Percentiles rank a stretch among this genome's conserved stretches.
phyloP scores from a whole-genome alignment of 495 filamentous ascomycete species.

The Lophiostoma macrostomum region DNA sequence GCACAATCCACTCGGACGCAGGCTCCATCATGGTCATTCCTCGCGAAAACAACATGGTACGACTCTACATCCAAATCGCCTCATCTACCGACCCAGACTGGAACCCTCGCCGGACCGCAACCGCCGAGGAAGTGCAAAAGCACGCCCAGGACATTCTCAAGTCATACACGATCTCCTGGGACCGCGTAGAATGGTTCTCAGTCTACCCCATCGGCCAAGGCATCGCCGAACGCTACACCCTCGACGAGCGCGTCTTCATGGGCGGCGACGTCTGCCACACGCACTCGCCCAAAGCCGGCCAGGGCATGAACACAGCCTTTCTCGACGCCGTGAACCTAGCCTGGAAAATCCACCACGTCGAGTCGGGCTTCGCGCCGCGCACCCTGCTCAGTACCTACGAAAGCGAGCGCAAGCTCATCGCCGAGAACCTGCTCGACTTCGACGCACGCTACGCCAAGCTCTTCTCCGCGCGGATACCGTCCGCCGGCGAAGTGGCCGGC shows the following conservation, averaged over 20 bases:
- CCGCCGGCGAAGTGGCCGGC: slow-evolving; percentile 51
- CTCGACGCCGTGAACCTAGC: slow-evolving; percentile 63
- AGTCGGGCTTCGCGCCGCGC: slow-evolving; percentile 50
- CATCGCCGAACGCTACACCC: slow-evolving; percentile 61
- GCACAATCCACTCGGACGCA: slow-evolving; percentile 59
- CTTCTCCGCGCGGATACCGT: slow-evolving; percentile 53
- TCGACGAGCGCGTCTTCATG: slow-evolving; percentile 61
- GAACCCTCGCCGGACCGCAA: slow-evolving; percentile 49
- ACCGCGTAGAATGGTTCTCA: slow-evolving; percentile 57
- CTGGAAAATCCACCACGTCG: slow-evolving; percentile 67
- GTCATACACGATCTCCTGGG: slow-evolving; percentile 58
- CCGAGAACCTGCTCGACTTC: slow-evolving; percentile 71
- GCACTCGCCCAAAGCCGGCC: slow-evolving; percentile 68
- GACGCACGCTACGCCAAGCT: slow-evolving; percentile 50
- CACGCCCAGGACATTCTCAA: slow-evolving; percentile 60
- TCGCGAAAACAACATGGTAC: slow-evolving; percentile 46
- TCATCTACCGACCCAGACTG: slow-evolving; percentile 61
- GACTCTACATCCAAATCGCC: slow-evolving; percentile 47
- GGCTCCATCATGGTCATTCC: slow-evolving; percentile 50
- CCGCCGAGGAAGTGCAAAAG: slow-evolving; percentile 58
- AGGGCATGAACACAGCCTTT: slow-evolving; percentile 69
- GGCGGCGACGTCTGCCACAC: slow-evolving; percentile 63
- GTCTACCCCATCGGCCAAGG: slow-evolving; percentile 70
- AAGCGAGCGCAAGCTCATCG: slow-evolving; percentile 63
- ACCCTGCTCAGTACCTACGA: slow-evolving; percentile 68